Evolutionary conservation across 495 filamentous ascomycete species (phyloP).

Genomic region (Penicillium daleae): DNA sequence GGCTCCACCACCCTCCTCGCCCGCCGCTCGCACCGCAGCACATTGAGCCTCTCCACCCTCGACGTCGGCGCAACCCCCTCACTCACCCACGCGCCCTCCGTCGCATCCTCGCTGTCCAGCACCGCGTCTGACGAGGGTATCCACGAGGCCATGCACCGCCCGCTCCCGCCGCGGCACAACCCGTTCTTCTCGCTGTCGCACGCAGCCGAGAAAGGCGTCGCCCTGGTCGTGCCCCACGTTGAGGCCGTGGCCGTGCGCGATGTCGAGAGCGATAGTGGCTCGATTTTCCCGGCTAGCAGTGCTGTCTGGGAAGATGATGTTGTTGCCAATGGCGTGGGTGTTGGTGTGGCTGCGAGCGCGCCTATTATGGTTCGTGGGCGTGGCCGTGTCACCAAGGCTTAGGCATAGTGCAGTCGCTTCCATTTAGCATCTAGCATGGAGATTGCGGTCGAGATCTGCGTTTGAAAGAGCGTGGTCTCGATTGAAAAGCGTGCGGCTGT

Average conservation of each 20-base stretch:
- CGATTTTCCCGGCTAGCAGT: constrained; percentile 41
- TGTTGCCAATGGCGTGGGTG: constrained; percentile 13
- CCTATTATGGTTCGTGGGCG: constrained; percentile 16
- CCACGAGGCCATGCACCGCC: constrained; percentile 37
- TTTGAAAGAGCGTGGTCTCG: neutral
- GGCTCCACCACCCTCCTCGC: constrained; percentile 27
- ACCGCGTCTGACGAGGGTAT: constrained; percentile 43
- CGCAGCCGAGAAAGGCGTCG: constrained; percentile 43
- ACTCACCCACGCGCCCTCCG: constrained; percentile 49
- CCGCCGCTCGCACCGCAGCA: constrained; percentile 40
- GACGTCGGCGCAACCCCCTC: constrained; percentile 32
- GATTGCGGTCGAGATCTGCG: neutral
- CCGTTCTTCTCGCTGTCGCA: constrained; percentile 39
- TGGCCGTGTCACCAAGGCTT: neutral
- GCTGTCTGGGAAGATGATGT: constrained; percentile 36
- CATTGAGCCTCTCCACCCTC: constrained; percentile 41
- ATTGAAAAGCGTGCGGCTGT: no score
- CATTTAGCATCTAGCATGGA: neutral
- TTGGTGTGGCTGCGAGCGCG: no score
- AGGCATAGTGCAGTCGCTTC: neutral
- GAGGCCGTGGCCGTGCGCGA: constrained; percentile 15
- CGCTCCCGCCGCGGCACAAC: constrained; percentile 48
- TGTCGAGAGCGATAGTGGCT: constrained; percentile 29
- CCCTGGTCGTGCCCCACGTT: constrained; percentile 49
- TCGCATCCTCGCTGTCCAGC: constrained; percentile 49